Evolutionary conservation across 1,284 basidiomycete species (phyloP), one percentile per base, ranked within the genome.

Genomic region (Ceratobasidium sp.): DNA sequence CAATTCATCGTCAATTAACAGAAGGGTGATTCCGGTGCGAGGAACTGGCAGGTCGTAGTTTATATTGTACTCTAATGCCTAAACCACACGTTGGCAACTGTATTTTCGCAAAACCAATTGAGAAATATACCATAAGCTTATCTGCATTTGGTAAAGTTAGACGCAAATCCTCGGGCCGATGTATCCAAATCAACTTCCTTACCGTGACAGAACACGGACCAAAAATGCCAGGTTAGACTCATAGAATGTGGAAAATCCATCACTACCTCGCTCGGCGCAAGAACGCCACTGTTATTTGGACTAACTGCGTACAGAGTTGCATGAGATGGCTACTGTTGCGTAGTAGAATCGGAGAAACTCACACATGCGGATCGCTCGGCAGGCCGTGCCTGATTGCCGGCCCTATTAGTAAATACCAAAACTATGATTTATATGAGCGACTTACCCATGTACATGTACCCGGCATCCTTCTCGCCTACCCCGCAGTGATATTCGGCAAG

Each of bases 201-300:
- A 72, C 88, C 88, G 83, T 89, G 86, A 70, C 86, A 85, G 82
- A 89, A 90, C 5, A 88, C 88, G 7, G 87, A 87, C 89, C 89
- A 90, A 80, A 89, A 87, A 1, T 86, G 87, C 89, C 89, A 90
- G 80, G 90, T 87, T 39, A 90, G 87, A 78, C 89, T 89, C 15
- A 88, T 83, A 84, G 87, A 87, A 73, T 90, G 89, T 6, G 88
- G 84, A 53, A 87, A 85, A 18, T 86, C 86, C 80, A 90, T 89
- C 10, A 87, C 83, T 0, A 88, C 89, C 0, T 86, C 85, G 78
- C 86, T 86, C 51, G 89, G 89, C 89, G 88, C 90, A 13, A 86
- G 85, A 13, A 88, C 87, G 80, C 89, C 89, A 80, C 91, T 90
- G 28, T 90, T 86, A 70, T 85, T 87, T 15, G 91, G 85, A 12